Percentiles rank a stretch among this genome's conserved stretches.
Conservation (phyloP, 2,329 filamentous ascomycete species). For the Dactylellina haptotyla region DNA sequence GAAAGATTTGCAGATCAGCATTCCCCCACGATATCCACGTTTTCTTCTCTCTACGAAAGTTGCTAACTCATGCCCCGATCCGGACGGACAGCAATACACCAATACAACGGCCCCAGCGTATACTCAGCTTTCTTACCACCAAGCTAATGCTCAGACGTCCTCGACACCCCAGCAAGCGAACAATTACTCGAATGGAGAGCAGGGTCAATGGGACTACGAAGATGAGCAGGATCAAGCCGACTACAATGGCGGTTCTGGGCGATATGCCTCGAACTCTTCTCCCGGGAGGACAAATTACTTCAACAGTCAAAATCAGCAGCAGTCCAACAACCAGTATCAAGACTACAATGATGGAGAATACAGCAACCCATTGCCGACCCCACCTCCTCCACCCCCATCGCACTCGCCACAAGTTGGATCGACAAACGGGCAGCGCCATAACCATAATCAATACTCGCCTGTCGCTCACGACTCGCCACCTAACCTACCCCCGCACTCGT, state of each 20-base stretch:
- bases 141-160: constrained; percentile 2
- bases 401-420: constrained; percentile 55
- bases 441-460: constrained; percentile 11
- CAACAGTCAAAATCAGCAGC: constrained; percentile 22
- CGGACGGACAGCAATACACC: constrained; percentile 1
- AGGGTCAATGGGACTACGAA: constrained; percentile 41
- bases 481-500: constrained; percentile 30
- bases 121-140: constrained; percentile 40
- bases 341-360: constrained; percentile 46
- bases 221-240: constrained; percentile 36
- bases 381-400: constrained; percentile 59
- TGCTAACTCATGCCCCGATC: constrained; percentile 14
- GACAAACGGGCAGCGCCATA: constrained; percentile 27
- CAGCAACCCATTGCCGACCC: constrained; percentile 56
- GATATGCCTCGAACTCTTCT: constrained; percentile 34
- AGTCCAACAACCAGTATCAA: constrained; percentile 31
- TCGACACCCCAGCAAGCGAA: constrained; percentile 8
- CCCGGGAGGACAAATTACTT: constrained; percentile 36
- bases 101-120: constrained; percentile 23
- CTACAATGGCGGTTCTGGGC: constrained; percentile 18
- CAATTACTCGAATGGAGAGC: constrained; percentile 33
- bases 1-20: background rate
- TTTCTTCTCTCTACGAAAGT: no score
- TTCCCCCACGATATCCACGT: constrained; percentile 1
- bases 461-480: constrained; percentile 30